Conservation (phyloP, 176 grass and related monocot genomes). For the Calamus simplicifolius region DNA sequence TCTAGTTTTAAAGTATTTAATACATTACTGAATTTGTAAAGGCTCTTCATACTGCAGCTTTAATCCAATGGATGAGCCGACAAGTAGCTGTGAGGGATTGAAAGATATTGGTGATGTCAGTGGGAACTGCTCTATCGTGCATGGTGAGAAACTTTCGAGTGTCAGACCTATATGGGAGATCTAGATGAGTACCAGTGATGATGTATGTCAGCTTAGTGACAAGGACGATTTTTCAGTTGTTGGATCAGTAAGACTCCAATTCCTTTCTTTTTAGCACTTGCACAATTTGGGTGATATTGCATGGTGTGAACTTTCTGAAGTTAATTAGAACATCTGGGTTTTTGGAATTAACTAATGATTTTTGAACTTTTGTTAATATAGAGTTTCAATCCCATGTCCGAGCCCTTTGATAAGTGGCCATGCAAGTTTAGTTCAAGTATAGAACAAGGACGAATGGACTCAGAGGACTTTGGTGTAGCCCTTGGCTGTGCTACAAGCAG, state of each 20-base stretch:
- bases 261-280: too few relatives aligned
- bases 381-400: constrained; percentile 87
- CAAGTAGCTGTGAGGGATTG: constrained; percentile 28
- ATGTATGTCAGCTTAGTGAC: constrained; percentile 74
- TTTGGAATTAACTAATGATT: too few relatives aligned
- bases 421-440: constrained; percentile 48
- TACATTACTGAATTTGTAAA: not conserved
- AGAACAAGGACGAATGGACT: constrained; percentile 31
- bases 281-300: too few relatives aligned
- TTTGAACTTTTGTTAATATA: constrained; percentile 22
- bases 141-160: constrained; percentile 34
- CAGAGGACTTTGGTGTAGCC: constrained; percentile 38
- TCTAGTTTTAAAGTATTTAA: not conserved
- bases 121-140: constrained; percentile 34
- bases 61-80: too few relatives aligned
- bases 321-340: not conserved
- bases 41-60: constrained; percentile 7
- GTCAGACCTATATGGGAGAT: constrained; percentile 57
- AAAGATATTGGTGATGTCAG: constrained; percentile 17
- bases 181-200: constrained; percentile 53
- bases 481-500: constrained; percentile 26
- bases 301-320: too few relatives aligned
- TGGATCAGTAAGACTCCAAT: constrained; percentile 54
- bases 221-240: constrained; percentile 43
- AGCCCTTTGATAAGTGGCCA: constrained; percentile 81